These are phyloP conservation scores for Plasmodium ovale DNA, from an alignment of 169 alveolate species.

Conservation along the genomic window DNA sequence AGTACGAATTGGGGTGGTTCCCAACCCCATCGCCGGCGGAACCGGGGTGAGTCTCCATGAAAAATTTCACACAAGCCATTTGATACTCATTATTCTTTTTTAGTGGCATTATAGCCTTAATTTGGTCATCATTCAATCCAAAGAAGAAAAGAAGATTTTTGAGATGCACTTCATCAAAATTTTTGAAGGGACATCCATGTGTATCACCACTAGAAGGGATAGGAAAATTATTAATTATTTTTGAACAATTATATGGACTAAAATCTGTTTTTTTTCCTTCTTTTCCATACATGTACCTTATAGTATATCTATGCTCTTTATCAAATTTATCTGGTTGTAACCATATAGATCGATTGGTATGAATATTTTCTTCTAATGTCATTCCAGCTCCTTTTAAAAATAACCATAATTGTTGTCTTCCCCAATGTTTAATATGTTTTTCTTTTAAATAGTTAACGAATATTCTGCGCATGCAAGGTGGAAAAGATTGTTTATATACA, in stretches of 20 bases:
- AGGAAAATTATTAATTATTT: conserved; percentile 90
- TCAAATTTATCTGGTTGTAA: conserved; percentile 88
- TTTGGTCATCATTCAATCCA: conserved; percentile 78
- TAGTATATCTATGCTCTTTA: conserved; percentile 92
- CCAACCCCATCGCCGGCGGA: conserved; percentile 93
- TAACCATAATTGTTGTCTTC: conserved; percentile 92
- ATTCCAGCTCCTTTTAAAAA: conserved; percentile 93
- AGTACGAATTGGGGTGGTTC: conserved; percentile 91
- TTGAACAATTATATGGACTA: conserved; percentile 93
- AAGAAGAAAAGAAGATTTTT: conserved; percentile 68
- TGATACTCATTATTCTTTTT: conserved; percentile 88
- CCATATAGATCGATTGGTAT: conserved; percentile 90
- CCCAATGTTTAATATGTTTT: conserved; percentile 90
- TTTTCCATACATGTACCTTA: conserved; percentile 94
- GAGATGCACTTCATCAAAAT: conserved; percentile 76
- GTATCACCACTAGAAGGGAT: conserved; percentile 90
- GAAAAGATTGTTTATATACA: conserved; percentile 88
- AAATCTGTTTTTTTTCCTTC: conserved; percentile 94
- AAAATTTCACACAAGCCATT: conserved; percentile 90
- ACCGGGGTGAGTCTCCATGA: conserved; percentile 88
- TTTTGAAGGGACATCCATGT: conserved; percentile 97
- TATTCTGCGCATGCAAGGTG: conserved; percentile 93
- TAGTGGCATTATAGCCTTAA: conserved; percentile 82
- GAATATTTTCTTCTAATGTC: conserved; percentile 90
- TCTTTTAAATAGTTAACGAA: conserved; percentile 87